A percentile compares a stretch with the other conserved stretches of the same genome.
phyloP scores from a whole-genome alignment of 2,329 filamentous ascomycete species.

The Trichoderma sp. region DNA sequence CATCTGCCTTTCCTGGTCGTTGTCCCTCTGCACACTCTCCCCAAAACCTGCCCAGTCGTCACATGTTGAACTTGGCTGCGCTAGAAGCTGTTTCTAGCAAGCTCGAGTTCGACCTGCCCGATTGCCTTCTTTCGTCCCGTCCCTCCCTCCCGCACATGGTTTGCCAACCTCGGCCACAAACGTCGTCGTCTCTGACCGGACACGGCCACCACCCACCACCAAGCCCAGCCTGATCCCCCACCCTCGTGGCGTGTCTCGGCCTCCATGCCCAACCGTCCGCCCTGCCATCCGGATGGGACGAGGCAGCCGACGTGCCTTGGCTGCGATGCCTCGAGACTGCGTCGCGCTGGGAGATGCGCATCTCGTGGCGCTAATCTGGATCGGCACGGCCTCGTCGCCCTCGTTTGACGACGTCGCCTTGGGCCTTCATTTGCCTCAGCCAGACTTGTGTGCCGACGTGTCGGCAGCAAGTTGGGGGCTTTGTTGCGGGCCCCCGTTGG shows the following conservation, averaged over 20 bases:
- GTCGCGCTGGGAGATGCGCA: constrained; percentile 19
- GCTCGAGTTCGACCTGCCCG: constrained; percentile 32
- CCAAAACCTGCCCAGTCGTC: constrained; percentile 19
- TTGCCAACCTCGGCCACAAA: constrained; percentile 27
- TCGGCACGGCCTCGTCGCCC: constrained; percentile 25
- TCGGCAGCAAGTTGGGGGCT: constrained; percentile 30
- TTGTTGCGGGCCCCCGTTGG: constrained; percentile 30
- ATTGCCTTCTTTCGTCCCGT: constrained; percentile 29
- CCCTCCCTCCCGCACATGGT: constrained; percentile 24
- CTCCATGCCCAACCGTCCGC: constrained; percentile 29
- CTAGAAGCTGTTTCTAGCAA: not conserved
- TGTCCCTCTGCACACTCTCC: constrained; percentile 1
- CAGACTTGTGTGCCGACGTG: constrained; percentile 26
- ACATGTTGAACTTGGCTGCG: constrained; percentile 23
- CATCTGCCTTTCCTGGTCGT: constrained; percentile 24
- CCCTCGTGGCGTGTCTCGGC: constrained; percentile 24
- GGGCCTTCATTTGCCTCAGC: constrained; percentile 27
- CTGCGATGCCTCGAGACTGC: constrained; percentile 2
- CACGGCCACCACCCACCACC: constrained; percentile 30
- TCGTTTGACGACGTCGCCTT: constrained; percentile 19
- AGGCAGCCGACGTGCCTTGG: constrained; percentile 12
- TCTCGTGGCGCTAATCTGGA: constrained; percentile 29
- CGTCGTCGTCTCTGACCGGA: constrained; percentile 28
- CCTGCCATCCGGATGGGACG: constrained; percentile 14
- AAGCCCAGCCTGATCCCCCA: constrained; percentile 22